phyloP scores from a whole-genome alignment of 2,329 filamentous ascomycete genomes.

The Beauveria australis region DNA sequence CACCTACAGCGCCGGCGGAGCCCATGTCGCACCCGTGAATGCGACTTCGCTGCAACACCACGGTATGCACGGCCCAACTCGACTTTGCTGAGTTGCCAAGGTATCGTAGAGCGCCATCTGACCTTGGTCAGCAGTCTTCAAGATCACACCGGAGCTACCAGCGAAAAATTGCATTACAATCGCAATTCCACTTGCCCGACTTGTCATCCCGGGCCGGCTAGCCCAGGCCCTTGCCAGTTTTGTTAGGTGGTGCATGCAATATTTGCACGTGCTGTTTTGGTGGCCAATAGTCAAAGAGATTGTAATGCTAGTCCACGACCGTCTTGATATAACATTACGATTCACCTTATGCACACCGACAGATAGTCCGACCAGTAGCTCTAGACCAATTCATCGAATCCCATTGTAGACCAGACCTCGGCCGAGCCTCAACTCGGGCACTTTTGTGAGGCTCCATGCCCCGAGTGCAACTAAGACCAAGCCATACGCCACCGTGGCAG shows the following conservation, averaged over 20 bases:
- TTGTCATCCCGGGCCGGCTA: background rate
- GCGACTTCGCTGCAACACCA: background rate
- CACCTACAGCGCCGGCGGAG: background rate
- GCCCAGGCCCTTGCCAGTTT: background rate
- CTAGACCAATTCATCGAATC: background rate
- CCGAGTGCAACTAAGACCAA: background rate
- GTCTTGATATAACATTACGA: background rate
- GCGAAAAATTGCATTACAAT: background rate
- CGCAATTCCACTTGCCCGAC: background rate
- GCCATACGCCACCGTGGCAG: background rate
- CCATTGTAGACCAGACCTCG: background rate
- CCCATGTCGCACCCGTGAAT: background rate
- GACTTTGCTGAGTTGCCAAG: background rate
- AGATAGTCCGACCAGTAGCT: background rate
- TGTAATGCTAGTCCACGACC: background rate
- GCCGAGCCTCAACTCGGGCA: background rate
- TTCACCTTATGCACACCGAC: constrained; percentile 6
- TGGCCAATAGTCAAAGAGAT: background rate
- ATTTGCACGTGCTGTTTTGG: background rate
- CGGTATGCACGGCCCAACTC: background rate
- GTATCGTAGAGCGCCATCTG: background rate
- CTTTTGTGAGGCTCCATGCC: constrained; percentile 7
- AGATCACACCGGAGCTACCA: background rate
- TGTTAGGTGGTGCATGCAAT: background rate
- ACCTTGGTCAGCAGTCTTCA: background rate